These are phyloP conservation scores for Eutreptiella sp. DNA, from an alignment of 208 protist species.

Conservation along the genomic window DNA sequence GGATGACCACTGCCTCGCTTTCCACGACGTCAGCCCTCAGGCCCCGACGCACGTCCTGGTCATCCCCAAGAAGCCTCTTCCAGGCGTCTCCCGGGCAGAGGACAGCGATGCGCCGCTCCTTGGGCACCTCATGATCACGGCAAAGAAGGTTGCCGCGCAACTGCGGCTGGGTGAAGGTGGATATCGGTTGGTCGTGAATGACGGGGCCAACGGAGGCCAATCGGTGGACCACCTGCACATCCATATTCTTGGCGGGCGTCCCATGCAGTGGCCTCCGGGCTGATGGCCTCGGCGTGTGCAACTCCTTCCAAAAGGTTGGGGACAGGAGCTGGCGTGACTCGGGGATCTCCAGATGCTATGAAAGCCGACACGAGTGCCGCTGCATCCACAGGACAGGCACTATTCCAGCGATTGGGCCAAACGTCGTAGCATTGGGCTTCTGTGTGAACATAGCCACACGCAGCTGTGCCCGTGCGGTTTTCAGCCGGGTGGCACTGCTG, in stretches of 20 bases:
- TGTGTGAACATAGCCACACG: too few species aligned
- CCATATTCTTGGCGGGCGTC: constrained; percentile 12
- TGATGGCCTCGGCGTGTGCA: too few species aligned
- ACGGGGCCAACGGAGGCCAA: constrained; percentile 31
- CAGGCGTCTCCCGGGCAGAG: background rate
- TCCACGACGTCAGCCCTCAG: constrained; percentile 32
- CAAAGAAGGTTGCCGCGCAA: constrained; percentile 25
- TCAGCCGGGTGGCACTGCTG: too few species aligned
- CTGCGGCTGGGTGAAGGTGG: constrained; percentile 11
- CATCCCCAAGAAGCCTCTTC: constrained; percentile 25
- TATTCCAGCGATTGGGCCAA: too few species aligned
- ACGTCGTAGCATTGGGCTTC: too few species aligned
- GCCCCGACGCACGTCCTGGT: constrained; percentile 32
- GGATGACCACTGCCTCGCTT: constrained; percentile 29
- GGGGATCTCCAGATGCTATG: too few species aligned
- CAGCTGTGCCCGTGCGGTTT: too few species aligned
- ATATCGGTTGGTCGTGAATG: constrained; percentile 33
- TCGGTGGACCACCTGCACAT: constrained; percentile 29
- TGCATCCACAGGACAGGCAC: too few species aligned
- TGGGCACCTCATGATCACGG: constrained; percentile 17
- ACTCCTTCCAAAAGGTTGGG: too few species aligned
- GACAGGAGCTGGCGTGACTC: too few species aligned
- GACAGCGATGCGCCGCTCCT: constrained; percentile 23
- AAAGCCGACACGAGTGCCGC: too few species aligned
- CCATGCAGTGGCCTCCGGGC: constrained; percentile 23